These are phyloP conservation scores for Trypanosoma mega DNA, from an alignment of 208 protist species.

Conservation along the genomic window DNA sequence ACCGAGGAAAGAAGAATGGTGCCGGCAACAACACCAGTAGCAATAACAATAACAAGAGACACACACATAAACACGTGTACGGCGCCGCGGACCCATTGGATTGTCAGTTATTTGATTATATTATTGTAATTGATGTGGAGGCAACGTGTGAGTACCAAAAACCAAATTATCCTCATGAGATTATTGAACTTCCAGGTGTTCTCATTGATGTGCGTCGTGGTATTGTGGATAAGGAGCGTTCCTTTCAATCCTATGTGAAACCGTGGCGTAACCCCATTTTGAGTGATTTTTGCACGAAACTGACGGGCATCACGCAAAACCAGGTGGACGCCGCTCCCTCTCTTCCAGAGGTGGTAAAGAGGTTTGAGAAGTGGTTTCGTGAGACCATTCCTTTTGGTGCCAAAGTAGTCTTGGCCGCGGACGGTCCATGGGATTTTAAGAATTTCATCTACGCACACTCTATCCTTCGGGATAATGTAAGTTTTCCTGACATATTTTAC, in stretches of 20 bases:
- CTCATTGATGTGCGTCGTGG: slow-evolving; percentile 79
- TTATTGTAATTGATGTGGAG: slow-evolving; percentile 92
- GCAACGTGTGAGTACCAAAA: slow-evolving; percentile 82
- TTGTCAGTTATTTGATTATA: slow-evolving; percentile 90
- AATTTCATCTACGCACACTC: slow-evolving; percentile 80
- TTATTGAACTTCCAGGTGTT: slow-evolving; percentile 95
- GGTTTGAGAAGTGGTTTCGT: slow-evolving; percentile 78
- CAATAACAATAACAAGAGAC: slow-evolving; percentile 14
- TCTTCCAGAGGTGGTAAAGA: slow-evolving; percentile 65
- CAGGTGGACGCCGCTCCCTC: slow-evolving; percentile 74
- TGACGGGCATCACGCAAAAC: slow-evolving; percentile 96
- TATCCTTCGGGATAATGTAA: slow-evolving; percentile 73
- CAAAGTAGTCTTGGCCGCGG: slow-evolving; percentile 80
- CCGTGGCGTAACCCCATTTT: slow-evolving; percentile 85
- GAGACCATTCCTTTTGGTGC: slow-evolving; percentile 65
- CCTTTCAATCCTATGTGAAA: slow-evolving; percentile 91
- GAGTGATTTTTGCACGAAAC: slow-evolving; percentile 88
- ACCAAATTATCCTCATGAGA: slow-evolving; percentile 85
- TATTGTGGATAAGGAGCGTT: slow-evolving; percentile 59
- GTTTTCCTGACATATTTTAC: slow-evolving; percentile 79
- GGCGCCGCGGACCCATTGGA: slow-evolving; percentile 67
- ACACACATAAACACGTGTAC: slow-evolving; percentile 28
- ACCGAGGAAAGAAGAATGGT: neutral
- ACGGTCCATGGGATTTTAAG: slow-evolving; percentile 89
- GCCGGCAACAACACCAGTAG: neutral